Base-by-base conservation (phyloP, 2,329 filamentous ascomycete species). In the Cladosporium austrohemisphaericum region DNA sequence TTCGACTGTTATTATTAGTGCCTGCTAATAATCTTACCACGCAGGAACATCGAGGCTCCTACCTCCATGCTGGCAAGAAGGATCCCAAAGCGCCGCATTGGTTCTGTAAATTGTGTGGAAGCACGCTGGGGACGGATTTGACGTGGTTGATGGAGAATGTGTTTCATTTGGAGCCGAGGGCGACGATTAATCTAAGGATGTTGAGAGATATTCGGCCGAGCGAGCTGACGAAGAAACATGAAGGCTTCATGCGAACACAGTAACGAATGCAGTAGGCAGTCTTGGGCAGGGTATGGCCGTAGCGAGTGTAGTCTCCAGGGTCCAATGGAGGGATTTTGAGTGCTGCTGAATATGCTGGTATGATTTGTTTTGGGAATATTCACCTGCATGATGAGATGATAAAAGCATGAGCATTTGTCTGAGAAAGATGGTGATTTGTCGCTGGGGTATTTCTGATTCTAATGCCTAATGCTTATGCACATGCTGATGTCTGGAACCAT, bases 111-210 rank as follows among this genome's bases (percentile, higher is more conserved):
- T 47, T 52, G 13, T 63, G 60, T 46, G 55, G 53, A 5, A 53
- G 51, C 43, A 45, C 52, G 9, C 8, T 61, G 6, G 60, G 53
- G 13, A 52, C 52, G n/a, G 57, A 61, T 46, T 38, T 61, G 19
- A 53, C 32, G 6, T 32, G 22, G 23, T 8, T 61, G 19, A 49
- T 51, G 28, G 45, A 56, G 49, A 45, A 48, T 10, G 29, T 55
- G 31, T 29, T 58, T 18, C 36, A 41, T n/a, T 40, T 23, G 9
- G 58, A 57, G 33, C 6, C 28, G 31, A 52, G 60, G 31, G 51
- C 22, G 28, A 51, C 49, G 18, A 48, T 63, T 8, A 61, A 62
- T 50, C 55, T 61, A 20, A 53, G 58, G n/a, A 62, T 62, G 59
- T 33, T 61, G 41, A 57, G 55, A 31, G 56, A 57, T 28, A 55